Conservation (phyloP, 495 filamentous ascomycete genomes). For the Pseudomonodictys pantanalensis region DNA sequence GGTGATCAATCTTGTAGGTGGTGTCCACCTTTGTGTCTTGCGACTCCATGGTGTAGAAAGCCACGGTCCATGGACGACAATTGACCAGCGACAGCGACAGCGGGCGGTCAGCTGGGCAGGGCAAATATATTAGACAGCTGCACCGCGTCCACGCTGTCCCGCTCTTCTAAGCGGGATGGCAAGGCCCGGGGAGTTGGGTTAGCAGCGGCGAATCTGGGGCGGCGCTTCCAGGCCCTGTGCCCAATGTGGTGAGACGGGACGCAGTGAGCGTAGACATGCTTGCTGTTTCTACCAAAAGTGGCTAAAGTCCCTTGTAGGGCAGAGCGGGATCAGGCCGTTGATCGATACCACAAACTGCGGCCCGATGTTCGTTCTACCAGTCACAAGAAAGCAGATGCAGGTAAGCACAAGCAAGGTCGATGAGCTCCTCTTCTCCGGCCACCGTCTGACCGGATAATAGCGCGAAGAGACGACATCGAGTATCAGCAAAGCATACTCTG, state of each 20-base stretch:
- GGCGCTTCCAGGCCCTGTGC: neutral
- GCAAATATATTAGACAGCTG: neutral
- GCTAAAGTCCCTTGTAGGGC: neutral
- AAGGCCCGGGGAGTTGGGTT: neutral
- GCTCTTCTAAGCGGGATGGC: neutral
- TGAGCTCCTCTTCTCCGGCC: no score
- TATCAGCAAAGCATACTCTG: no score
- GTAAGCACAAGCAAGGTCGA: no score
- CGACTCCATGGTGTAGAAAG: neutral
- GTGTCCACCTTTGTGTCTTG: neutral
- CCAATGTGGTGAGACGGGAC: neutral
- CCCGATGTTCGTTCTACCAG: neutral
- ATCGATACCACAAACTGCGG: neutral
- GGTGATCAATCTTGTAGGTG: neutral
- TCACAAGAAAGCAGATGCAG: neutral
- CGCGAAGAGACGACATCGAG: no score
- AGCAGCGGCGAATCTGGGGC: neutral
- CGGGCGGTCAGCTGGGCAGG: neutral
- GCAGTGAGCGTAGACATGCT: neutral
- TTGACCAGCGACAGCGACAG: neutral
- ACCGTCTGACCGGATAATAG: no score
- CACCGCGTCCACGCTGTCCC: neutral
- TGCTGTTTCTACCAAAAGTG: neutral
- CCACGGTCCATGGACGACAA: slow-evolving; percentile 1
- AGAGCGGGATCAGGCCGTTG: neutral